Conservation (phyloP, 2,329 filamentous ascomycete genomes). For the Metarhizium brunneum region DNA sequence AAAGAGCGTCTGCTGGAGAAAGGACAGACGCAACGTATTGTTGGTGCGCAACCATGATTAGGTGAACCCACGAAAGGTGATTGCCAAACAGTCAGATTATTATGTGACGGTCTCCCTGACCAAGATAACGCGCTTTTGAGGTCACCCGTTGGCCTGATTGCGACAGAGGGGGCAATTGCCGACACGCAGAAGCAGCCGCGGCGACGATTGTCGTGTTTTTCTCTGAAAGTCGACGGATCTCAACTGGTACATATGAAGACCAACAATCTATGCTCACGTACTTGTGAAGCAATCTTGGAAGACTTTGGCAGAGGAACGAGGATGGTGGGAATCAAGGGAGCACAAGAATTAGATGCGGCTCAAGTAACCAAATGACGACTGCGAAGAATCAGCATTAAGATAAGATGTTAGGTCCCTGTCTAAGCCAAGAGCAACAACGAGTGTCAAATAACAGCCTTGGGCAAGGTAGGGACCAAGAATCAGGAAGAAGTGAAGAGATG, state of each 20-base stretch:
- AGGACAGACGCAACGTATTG: slow-evolving; percentile 23
- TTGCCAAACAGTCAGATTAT: slow-evolving; percentile 1
- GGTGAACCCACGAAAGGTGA: slow-evolving; percentile 3
- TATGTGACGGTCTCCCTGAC: neutral
- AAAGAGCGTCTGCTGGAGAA: slow-evolving; percentile 21
- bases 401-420: slow-evolving; percentile 18
- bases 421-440: slow-evolving; percentile 4
- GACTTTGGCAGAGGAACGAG: neutral
- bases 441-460: slow-evolving; percentile 5
- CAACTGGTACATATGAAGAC: neutral
- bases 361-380: neutral
- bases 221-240: neutral
- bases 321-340: neutral
- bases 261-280: neutral
- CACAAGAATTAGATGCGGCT: neutral
- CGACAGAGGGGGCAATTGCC: neutral
- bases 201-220: neutral
- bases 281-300: neutral
- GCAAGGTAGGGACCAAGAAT: slow-evolving; percentile 8
- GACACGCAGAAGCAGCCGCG: neutral
- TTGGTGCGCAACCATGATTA: slow-evolving; percentile 27
- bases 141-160: neutral
- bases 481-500: slow-evolving; percentile 3
- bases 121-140: neutral
- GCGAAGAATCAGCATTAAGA: slow-evolving; percentile 17